Evolutionary conservation across 371 early-diverging fungal genomes (phyloP).

Genomic region (Cokeromyces recurvatus): DNA sequence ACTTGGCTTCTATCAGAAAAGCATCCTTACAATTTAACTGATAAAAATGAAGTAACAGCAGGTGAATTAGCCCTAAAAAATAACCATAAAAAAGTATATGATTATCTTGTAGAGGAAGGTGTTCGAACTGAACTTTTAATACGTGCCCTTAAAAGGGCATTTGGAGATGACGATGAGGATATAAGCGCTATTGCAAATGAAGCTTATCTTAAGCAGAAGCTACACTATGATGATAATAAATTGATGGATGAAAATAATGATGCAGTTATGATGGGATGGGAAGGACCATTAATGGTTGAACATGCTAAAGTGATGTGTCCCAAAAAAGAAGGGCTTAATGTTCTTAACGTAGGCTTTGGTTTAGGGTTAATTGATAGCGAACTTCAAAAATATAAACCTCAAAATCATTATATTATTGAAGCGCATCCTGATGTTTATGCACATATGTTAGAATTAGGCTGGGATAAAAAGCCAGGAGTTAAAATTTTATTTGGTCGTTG

Average conservation of each 20-base stretch:
- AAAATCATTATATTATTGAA: constrained; percentile 89
- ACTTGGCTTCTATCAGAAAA: constrained; percentile 51
- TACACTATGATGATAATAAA: constrained; percentile 73
- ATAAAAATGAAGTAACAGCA: constrained; percentile 38
- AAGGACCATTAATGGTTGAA: constrained; percentile 87
- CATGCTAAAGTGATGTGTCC: constrained; percentile 83
- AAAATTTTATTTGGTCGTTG: constrained; percentile 87
- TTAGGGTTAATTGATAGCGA: constrained; percentile 87
- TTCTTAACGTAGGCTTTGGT: constrained; percentile 88
- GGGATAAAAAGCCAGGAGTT: constrained; percentile 83
- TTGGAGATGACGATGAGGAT: constrained; percentile 31
- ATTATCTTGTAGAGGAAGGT: constrained; percentile 78
- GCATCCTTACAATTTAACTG: constrained; percentile 51
- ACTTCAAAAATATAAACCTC: constrained; percentile 68
- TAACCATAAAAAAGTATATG: constrained; percentile 42
- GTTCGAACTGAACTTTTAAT: constrained; percentile 80
- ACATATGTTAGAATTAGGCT: constrained; percentile 79
- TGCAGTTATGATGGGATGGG: constrained; percentile 99
- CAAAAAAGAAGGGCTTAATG: constrained; percentile 58
- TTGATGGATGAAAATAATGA: constrained; percentile 84
- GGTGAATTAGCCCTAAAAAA: constrained; percentile 53
- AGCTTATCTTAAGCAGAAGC: constrained; percentile 71
- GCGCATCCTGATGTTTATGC: constrained; percentile 95
- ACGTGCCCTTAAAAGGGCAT: constrained; percentile 41
- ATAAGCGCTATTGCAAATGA: constrained; percentile 53